Percentiles rank a stretch among this genome's conserved stretches.
Evolutionary conservation across 306 rosid genomes (phyloP).

Genomic region (Quercus parvula): DNA sequence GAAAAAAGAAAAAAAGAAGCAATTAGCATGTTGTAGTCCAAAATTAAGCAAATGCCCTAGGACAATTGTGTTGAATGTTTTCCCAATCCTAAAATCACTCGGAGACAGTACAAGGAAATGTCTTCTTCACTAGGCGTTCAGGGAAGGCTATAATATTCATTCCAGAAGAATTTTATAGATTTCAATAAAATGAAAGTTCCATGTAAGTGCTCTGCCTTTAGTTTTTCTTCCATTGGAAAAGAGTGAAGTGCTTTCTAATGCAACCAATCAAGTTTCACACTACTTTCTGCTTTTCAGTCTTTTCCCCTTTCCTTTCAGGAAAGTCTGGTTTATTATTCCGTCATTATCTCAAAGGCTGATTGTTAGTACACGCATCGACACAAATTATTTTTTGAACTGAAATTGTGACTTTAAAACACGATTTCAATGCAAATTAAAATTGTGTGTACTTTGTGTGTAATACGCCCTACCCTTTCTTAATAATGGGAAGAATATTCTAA

Average conservation of each 20-base stretch:
- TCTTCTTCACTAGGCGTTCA: not conserved
- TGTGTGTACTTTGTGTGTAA: too few species aligned
- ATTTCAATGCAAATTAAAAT: too few species aligned
- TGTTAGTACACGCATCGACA: too few species aligned
- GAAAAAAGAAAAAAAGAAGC: not conserved
- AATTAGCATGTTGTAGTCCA: not conserved
- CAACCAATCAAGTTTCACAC: not conserved
- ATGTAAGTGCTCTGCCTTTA: not conserved
- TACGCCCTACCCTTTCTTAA: not conserved
- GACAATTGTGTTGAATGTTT: too few species aligned
- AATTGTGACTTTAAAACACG: too few species aligned
- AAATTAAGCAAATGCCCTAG: too few species aligned
- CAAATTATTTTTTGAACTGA: too few species aligned
- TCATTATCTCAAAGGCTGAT: not conserved
- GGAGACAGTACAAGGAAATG: not conserved
- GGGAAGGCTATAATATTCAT: not conserved
- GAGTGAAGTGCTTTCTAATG: not conserved
- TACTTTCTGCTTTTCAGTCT: not conserved
- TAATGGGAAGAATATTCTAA: not conserved
- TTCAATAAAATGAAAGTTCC: not conserved
- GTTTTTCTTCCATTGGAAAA: not conserved
- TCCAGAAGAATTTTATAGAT: not conserved
- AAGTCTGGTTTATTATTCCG: not conserved
- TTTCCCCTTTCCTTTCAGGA: not conserved
- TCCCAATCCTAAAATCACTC: too few species aligned